phyloP scores from a whole-genome alignment of 345 rosid genomes.

The Camelina sativa region DNA sequence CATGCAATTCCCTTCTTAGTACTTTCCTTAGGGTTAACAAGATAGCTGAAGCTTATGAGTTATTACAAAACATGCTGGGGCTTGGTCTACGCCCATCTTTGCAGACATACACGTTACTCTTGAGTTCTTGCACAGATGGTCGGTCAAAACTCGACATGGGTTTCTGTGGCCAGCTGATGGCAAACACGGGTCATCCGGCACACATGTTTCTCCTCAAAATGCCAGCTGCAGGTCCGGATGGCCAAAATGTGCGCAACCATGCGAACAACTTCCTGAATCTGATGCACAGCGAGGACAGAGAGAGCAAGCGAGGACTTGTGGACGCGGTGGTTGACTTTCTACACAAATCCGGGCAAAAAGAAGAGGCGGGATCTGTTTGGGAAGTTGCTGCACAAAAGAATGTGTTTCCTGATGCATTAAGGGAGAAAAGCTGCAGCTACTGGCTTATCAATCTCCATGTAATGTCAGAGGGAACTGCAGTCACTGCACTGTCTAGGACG shows the following conservation, averaged over 20 bases:
- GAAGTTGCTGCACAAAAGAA: slow-evolving; percentile 86
- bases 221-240: slow-evolving; percentile 88
- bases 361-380: slow-evolving; percentile 94
- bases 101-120: slow-evolving; percentile 87
- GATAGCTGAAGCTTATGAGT: slow-evolving; percentile 71
- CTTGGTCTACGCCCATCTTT: slow-evolving; percentile 75
- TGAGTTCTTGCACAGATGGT: slow-evolving; percentile 89
- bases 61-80: slow-evolving; percentile 72
- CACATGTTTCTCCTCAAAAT: slow-evolving; percentile 74
- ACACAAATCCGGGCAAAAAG: slow-evolving; percentile 91
- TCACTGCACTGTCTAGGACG: slow-evolving; percentile 81
- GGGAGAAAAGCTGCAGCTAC: slow-evolving; percentile 74
- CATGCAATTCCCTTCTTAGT: slow-evolving; percentile 93
- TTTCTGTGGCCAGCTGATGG: slow-evolving; percentile 77
- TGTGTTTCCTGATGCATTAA: slow-evolving; percentile 82
- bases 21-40: slow-evolving; percentile 75
- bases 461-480: slow-evolving; percentile 95
- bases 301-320: slow-evolving; percentile 94
- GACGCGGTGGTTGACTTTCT: slow-evolving; percentile 91
- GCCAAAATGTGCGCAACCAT: slow-evolving; percentile 84
- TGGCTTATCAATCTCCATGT: slow-evolving; percentile 97
- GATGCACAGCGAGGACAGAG: slow-evolving; percentile 96
- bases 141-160: slow-evolving; percentile 71
- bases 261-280: slow-evolving; percentile 72
- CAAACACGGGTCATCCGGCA: slow-evolving; percentile 79